Percentiles rank a stretch among this genome's conserved stretches.
These are phyloP conservation scores for Mortierella sp. DNA, from an alignment of 371 early-diverging fungal species.

Conservation along the genomic window DNA sequence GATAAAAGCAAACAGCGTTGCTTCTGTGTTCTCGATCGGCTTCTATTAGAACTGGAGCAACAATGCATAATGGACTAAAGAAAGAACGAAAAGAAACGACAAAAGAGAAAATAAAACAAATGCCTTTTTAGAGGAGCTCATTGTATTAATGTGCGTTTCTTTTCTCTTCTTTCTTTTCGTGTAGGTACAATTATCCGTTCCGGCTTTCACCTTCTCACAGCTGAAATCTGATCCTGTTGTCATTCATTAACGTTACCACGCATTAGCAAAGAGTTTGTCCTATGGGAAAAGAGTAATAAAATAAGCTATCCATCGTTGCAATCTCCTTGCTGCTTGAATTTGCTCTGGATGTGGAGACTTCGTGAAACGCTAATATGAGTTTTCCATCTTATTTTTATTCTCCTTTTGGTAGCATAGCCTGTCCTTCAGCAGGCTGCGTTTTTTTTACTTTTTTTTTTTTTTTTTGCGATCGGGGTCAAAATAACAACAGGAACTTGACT, in stretches of 20 bases:
- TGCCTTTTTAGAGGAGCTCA: conserved; percentile 4
- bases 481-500: not conserved
- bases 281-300: not conserved
- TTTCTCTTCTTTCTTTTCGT: not conserved
- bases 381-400: conserved; percentile 14
- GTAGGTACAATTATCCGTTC: not conserved
- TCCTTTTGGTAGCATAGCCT: not conserved
- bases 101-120: not conserved
- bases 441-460: not conserved
- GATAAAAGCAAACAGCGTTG: not conserved
- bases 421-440: not conserved
- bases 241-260: not conserved
- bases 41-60: not conserved
- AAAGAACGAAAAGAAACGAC: not conserved
- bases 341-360: conserved; percentile 2
- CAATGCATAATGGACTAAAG: conserved; percentile 7
- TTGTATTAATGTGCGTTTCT: not conserved
- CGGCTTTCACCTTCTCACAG: not conserved
- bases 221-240: not conserved
- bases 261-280: not conserved
- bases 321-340: not conserved
- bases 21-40: not conserved
- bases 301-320: not conserved
- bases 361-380: not conserved
- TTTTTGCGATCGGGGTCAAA: not conserved